A percentile compares a stretch with the other conserved stretches of the same genome.
Evolutionary conservation across 768 basidiomycete species (phyloP).

Genomic region (Boletus edulis): DNA sequence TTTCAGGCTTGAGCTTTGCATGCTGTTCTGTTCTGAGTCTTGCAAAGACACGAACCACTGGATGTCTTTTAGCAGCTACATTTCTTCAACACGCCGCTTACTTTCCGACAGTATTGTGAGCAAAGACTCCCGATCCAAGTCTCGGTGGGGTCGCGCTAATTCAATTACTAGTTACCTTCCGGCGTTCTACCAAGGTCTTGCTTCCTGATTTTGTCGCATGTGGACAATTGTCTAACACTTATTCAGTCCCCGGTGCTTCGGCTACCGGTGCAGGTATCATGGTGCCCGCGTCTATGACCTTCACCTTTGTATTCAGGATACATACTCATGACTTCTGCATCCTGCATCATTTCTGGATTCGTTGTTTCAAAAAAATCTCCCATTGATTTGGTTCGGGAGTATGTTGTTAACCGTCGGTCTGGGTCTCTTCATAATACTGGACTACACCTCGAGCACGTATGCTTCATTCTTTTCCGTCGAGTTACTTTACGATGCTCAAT

Average conservation of each 20-base stretch:
- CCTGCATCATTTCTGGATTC: slow-evolving; percentile 58
- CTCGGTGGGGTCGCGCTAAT: background rate
- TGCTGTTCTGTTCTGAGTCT: background rate
- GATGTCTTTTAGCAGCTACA: slow-evolving; percentile 49
- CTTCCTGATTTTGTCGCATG: background rate
- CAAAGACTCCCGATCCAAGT: background rate
- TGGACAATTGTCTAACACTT: background rate
- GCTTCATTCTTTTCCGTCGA: slow-evolving; percentile 7
- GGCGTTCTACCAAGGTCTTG: slow-evolving; percentile 59
- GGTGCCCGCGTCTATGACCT: slow-evolving; percentile 15
- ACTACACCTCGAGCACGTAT: slow-evolving; percentile 50
- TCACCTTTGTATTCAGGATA: slow-evolving; percentile 43
- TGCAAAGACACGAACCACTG: slow-evolving; percentile 63
- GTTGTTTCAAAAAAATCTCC: slow-evolving; percentile 57
- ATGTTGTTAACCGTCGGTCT: slow-evolving; percentile 58
- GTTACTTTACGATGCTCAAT: background rate
- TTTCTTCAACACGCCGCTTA: slow-evolving; percentile 66
- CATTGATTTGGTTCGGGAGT: slow-evolving; percentile 62
- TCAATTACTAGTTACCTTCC: slow-evolving; percentile 53
- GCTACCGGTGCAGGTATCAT: slow-evolving; percentile 67
- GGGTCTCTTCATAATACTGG: slow-evolving; percentile 70
- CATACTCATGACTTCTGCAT: slow-evolving; percentile 54
- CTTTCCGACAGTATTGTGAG: slow-evolving; percentile 41
- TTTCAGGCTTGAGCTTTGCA: background rate
- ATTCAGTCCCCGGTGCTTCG: slow-evolving; percentile 57